Evolutionary conservation across 345 rosid species (phyloP), one percentile per base, ranked within the genome.

Genomic region (Populus simonii): DNA sequence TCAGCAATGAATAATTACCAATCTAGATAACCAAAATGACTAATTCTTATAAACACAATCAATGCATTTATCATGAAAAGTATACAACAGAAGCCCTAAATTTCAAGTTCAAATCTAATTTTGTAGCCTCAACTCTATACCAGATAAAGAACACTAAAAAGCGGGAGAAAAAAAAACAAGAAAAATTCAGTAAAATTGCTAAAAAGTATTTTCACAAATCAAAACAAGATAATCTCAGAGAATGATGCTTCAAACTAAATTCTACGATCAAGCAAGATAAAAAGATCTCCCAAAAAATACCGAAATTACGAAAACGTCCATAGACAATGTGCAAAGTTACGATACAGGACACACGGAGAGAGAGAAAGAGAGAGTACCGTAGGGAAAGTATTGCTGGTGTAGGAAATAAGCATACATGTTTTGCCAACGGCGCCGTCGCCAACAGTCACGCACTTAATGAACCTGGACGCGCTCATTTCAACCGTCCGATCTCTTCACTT

Each of bases 311-410:
- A 17, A 76, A 25, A 53, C 33, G 71, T 22, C 8, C 8, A 68
- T 41, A 47, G 8, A 27, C n/a, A 17, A 43, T 43, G 49, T 6
- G 17, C 35, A 12, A 53, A 71, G 8, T 33, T 39, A 6, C 25
- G 11, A 18, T 12, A 35, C 23, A 62, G 68, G 66, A 51, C 35
- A 0, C 12, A 11, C 36, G 36, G 18, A 2, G 33, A 47, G 22
- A 68, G 43, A n/a, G 5, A 65, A 41, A 4, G 18, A 45, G 77
- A 82, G 27, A 6, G 76, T 83, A 92, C 97, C 87, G 91, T 89
- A 72, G 93, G 93, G 82, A 93, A 94, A 78, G 98, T 92, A 89
- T 94, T 94, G 90, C 98, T 94, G 75, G 98, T 93, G 81, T 92
- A 92, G 76, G 95, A 92, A 72, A 91, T 91, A 78, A 92, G 86